These are phyloP conservation scores for Triticum dicoccoides DNA, from an alignment of 176 grass and related monocot genomes.

Conservation along the genomic window DNA sequence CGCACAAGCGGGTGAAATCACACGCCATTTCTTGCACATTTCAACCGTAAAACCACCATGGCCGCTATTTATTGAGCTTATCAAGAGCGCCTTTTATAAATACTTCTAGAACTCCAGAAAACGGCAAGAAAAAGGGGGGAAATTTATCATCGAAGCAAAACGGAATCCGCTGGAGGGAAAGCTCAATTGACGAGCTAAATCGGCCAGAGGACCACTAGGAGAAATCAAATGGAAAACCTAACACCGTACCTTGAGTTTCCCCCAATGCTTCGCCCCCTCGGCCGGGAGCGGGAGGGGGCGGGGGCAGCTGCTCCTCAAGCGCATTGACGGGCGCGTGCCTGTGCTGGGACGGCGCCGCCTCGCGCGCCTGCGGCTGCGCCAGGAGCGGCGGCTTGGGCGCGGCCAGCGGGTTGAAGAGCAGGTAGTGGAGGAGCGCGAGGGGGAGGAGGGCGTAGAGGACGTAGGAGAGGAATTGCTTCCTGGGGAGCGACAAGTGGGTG, in stretches of 20 bases:
- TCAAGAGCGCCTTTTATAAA: background rate
- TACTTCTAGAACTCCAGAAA: background rate
- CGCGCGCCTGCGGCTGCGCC: background rate
- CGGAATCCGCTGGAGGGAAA: background rate
- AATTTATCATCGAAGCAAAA: background rate
- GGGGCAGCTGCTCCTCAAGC: background rate
- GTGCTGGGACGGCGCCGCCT: background rate
- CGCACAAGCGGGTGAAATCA: background rate
- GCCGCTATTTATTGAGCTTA: background rate
- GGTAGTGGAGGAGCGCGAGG: conserved; percentile 62
- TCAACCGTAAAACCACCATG: background rate
- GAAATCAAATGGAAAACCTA: background rate
- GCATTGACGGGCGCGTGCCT: background rate
- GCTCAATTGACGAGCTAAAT: background rate
- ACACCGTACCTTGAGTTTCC: background rate
- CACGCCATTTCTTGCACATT: background rate
- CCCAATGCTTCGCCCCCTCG: background rate
- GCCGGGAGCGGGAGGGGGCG: background rate
- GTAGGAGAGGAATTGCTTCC: conserved; percentile 46
- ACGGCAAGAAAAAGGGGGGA: background rate
- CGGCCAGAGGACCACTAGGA: background rate
- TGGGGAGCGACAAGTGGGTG: conserved; percentile 10
- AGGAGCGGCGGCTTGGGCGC: background rate
- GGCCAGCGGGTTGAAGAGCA: conserved; percentile 41
- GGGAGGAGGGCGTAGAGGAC: conserved; percentile 54